Base-by-base conservation (phyloP, 1,284 basidiomycete species). In the Sanghuangporus weigelae region DNA sequence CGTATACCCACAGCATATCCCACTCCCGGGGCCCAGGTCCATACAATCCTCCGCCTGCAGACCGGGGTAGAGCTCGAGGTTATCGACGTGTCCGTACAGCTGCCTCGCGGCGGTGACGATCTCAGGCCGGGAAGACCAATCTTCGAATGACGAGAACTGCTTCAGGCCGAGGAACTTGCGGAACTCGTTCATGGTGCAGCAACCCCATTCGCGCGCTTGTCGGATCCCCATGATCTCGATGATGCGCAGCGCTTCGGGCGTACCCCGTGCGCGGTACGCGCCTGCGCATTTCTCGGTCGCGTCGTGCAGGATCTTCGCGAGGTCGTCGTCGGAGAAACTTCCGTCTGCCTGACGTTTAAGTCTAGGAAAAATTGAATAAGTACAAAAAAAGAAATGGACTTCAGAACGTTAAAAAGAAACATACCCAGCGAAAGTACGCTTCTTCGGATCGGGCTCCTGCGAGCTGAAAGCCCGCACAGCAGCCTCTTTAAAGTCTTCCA, bases 131-230 rank as follows among this genome's bases (percentile, higher is more conserved):
- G 57, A 57, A 69, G 83, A 85, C 85, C 85, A 87, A 40, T 87
- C 84, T 67, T 81, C 75, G 69, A 85, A 84, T 39, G 68, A 73
- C 31, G 73, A 69, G 65, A 79, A 81, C 55, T 71, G 69, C 68
- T 77, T 81, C 16, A 83, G 69, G 2, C 78, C 78, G 54, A 83
- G 64, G 68, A 77, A 81, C 67, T 74, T 69, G 53, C 84, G 75
- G 72, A 86, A 86, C 72, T 88, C 86, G 68, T 87, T 87, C 77
- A 87, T 50, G 46, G 76, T 73, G 65, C 77, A 78, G 10, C 75
- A 70, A 19, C 73, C 69, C 77, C 78, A 80, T 10, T 68, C 64
- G 40, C 81, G 71, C 11, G 78, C 76, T 66, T 81, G 77, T 44
- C 75, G 69, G 58, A 81, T 79, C 8, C 78, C 76, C 67, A 83